These are phyloP conservation scores for Fagopyrum esculentum DNA, from an alignment of 148 eudicot species.

Conservation along the genomic window DNA sequence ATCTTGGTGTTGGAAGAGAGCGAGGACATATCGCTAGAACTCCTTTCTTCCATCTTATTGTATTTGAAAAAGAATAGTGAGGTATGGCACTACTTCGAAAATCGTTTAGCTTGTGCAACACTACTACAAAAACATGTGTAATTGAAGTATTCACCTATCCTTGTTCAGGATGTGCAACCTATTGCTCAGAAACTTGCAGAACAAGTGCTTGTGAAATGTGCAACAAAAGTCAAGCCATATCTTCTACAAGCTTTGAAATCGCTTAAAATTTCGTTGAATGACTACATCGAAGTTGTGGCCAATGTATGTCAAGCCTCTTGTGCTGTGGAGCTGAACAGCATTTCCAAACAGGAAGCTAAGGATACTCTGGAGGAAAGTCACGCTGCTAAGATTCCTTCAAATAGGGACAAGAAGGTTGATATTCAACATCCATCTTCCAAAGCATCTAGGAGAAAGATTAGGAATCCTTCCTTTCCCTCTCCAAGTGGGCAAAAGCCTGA, in stretches of 20 bases:
- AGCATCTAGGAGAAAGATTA: constrained; percentile 30
- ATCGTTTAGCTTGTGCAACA: not conserved
- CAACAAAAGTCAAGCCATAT: constrained; percentile 55
- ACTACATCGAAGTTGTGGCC: constrained; percentile 49
- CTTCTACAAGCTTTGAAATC: constrained; percentile 42
- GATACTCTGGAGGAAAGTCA: constrained; percentile 29
- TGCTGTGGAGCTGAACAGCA: constrained; percentile 17
- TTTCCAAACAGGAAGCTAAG: not conserved
- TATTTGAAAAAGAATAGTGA: constrained; percentile 43
- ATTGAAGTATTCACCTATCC: not conserved
- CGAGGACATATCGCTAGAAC: constrained; percentile 56
- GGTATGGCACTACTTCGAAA: constrained; percentile 26
- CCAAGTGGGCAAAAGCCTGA: not conserved
- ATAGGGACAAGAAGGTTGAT: constrained; percentile 25
- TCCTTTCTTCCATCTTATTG: constrained; percentile 49
- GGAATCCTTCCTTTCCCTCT: constrained; percentile 33
- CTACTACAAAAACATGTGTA: not conserved
- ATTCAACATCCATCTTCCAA: constrained; percentile 30
- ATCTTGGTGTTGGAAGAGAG: constrained; percentile 86
- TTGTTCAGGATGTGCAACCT: constrained; percentile 44
- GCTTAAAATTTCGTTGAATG: constrained; percentile 32
- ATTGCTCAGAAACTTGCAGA: constrained; percentile 61
- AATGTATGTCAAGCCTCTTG: constrained; percentile 26
- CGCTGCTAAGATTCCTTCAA: constrained; percentile 29
- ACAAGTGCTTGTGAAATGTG: constrained; percentile 49